A percentile compares a stretch with the other conserved stretches of the same genome.
Evolutionary conservation across 768 basidiomycete species (phyloP).

Genomic region (Cytidiella melzeri): DNA sequence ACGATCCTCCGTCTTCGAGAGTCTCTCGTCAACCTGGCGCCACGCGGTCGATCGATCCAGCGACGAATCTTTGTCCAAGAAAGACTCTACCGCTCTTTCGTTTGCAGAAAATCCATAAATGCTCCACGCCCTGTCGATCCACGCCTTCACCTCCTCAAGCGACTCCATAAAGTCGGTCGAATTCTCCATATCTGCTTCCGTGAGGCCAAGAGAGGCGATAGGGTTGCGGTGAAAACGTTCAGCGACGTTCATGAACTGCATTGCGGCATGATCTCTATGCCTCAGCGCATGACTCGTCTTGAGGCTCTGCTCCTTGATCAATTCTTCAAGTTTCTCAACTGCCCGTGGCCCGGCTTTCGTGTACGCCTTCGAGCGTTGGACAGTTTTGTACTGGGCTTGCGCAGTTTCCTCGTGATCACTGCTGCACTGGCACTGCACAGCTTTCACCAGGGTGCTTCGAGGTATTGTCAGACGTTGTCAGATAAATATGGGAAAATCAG

Average conservation of each 20-base stretch:
- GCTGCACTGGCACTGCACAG: not conserved
- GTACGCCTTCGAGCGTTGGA: not conserved
- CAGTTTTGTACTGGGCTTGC: not conserved
- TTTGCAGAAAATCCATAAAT: not conserved
- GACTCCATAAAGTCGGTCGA: not conserved
- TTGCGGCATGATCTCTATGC: not conserved
- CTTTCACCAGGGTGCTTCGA: not conserved
- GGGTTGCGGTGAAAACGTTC: not conserved
- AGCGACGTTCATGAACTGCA: not conserved
- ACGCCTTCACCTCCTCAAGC: not conserved
- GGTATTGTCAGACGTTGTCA: no score
- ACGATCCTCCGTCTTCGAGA: no score
- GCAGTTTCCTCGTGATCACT: not conserved
- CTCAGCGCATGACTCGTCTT: not conserved
- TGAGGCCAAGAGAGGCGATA: no score
- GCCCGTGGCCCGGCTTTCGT: not conserved
- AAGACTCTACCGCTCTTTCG: not conserved
- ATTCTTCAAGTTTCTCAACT: not conserved
- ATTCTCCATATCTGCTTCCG: not conserved
- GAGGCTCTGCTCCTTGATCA: not conserved
- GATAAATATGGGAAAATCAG: not conserved
- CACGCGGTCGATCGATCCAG: no score
- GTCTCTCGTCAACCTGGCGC: no score
- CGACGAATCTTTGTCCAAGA: not conserved
- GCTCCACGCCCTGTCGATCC: not conserved